A percentile compares a stretch with the other conserved stretches of the same genome.
Conservation (phyloP, 768 basidiomycete species). For the Phlebiopsis gigantea region DNA sequence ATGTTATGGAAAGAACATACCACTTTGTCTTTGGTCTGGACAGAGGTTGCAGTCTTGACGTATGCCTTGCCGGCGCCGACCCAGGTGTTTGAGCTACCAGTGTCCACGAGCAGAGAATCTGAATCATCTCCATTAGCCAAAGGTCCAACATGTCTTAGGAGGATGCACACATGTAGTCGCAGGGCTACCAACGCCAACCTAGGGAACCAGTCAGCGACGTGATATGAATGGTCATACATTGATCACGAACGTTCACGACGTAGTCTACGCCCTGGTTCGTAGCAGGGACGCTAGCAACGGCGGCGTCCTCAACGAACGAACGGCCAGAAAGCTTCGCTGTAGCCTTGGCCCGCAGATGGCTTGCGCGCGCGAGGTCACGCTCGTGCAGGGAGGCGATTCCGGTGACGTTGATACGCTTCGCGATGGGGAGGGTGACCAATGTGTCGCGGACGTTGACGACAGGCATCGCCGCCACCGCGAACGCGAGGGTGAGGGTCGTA, state of each 20-base stretch:
- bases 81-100: constrained; percentile 72
- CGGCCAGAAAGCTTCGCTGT: constrained; percentile 17
- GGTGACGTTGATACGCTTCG: constrained; percentile 47
- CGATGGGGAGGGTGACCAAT: constrained; percentile 40
- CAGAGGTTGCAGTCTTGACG: constrained; percentile 43
- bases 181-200: constrained; percentile 23
- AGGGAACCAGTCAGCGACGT: neutral
- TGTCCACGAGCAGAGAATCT: constrained; percentile 58
- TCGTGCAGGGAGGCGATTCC: constrained; percentile 42
- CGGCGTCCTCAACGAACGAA: constrained; percentile 4
- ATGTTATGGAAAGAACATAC: constrained; percentile 28
- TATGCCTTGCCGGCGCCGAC: constrained; percentile 49
- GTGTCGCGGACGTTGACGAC: constrained; percentile 21
- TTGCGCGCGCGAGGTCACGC: constrained; percentile 47
- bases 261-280: constrained; percentile 41
- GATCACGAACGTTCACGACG: constrained; percentile 21
- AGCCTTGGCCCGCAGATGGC: constrained; percentile 36
- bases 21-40: constrained; percentile 40
- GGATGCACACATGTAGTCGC: constrained; percentile 18
- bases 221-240: neutral
- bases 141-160: no score
- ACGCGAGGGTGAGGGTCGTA: constrained; percentile 19
- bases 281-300: constrained; percentile 30
- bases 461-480: constrained; percentile 20
- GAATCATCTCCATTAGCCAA: neutral